phyloP scores from a whole-genome alignment of 2,329 filamentous ascomycete genomes.

The Colletotrichum sp. region DNA sequence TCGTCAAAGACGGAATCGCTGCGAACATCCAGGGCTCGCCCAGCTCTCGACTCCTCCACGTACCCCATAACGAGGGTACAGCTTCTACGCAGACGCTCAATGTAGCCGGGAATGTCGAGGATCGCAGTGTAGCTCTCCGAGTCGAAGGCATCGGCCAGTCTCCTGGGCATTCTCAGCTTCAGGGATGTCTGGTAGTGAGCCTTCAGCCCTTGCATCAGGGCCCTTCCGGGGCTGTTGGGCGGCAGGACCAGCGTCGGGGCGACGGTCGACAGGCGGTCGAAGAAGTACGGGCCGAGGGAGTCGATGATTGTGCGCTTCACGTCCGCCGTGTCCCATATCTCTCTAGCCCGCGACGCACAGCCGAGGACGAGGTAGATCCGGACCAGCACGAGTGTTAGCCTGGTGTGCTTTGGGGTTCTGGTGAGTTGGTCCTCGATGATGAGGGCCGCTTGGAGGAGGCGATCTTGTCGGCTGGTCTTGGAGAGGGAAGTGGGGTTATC shows the following conservation, averaged over 20 bases:
- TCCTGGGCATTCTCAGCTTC: slow-evolving; percentile 47
- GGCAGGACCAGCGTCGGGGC: slow-evolving; percentile 48
- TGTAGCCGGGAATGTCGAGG: slow-evolving; percentile 49
- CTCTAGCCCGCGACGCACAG: slow-evolving; percentile 49
- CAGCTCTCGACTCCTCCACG: slow-evolving; percentile 55
- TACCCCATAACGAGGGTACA: slow-evolving; percentile 58
- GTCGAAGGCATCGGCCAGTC: slow-evolving; percentile 52
- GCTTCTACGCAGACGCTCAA: slow-evolving; percentile 49
- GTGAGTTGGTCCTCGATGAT: slow-evolving; percentile 55
- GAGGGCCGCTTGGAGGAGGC: slow-evolving; percentile 53
- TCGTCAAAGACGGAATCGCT: slow-evolving; percentile 47
- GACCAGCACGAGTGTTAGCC: slow-evolving; percentile 54
- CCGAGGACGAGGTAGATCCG: slow-evolving; percentile 58
- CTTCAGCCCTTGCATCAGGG: slow-evolving; percentile 46
- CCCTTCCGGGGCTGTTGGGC: slow-evolving; percentile 12
- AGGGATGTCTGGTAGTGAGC: slow-evolving; percentile 53
- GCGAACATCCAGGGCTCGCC: slow-evolving; percentile 46
- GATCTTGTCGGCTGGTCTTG: slow-evolving; percentile 18
- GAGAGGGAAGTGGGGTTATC: not conserved
- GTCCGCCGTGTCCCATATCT: slow-evolving; percentile 55
- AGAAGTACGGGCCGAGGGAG: slow-evolving; percentile 58
- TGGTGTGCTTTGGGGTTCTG: slow-evolving; percentile 49
- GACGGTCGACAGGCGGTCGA: slow-evolving; percentile 59
- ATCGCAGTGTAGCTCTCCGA: slow-evolving; percentile 57
- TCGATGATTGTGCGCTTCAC: slow-evolving; percentile 66